These are phyloP conservation scores for Apiotrichum veenhuisii DNA, from an alignment of 1,284 basidiomycete species.

Conservation along the genomic window DNA sequence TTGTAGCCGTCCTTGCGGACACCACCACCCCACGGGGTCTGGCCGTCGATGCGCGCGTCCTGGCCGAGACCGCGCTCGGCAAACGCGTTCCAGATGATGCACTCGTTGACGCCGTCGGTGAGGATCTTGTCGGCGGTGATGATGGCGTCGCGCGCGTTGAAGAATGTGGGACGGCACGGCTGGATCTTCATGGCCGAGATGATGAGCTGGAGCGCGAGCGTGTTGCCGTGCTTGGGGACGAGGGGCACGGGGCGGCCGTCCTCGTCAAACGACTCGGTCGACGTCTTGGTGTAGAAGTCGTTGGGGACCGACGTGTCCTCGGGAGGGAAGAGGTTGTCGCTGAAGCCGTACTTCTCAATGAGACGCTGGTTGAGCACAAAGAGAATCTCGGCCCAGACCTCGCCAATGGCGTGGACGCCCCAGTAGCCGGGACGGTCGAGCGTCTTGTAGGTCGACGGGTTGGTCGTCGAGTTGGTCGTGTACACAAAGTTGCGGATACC, in stretches of 20 bases:
- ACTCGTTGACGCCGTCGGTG: constrained; percentile 88
- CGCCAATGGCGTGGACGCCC: constrained; percentile 72
- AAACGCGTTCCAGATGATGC: constrained; percentile 84
- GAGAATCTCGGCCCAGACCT: constrained; percentile 93
- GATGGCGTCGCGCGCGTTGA: constrained; percentile 87
- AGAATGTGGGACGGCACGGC: constrained; percentile 85
- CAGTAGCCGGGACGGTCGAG: constrained; percentile 68
- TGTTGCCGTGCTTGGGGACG: constrained; percentile 88
- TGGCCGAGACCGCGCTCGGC: constrained; percentile 73
- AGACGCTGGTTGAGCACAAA: constrained; percentile 75
- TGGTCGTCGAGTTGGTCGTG: constrained; percentile 69
- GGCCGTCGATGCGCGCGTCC: constrained; percentile 67
- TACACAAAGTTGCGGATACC: constrained; percentile 90
- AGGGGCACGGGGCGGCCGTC: constrained; percentile 57
- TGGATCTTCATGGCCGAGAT: constrained; percentile 92
- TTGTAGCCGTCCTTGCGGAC: constrained; percentile 53
- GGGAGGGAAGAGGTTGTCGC: constrained; percentile 75
- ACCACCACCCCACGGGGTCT: constrained; percentile 94
- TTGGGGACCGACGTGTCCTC: constrained; percentile 44
- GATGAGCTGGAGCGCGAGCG: constrained; percentile 79
- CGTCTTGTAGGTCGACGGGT: constrained; percentile 93
- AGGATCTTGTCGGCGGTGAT: constrained; percentile 86
- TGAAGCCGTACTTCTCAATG: constrained; percentile 76
- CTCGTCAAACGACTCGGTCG: constrained; percentile 33
- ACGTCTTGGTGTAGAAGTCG: constrained; percentile 63